Evolutionary conservation across 2,329 filamentous ascomycete genomes (phyloP).

Genomic region (Colletotrichum theobromicola): DNA sequence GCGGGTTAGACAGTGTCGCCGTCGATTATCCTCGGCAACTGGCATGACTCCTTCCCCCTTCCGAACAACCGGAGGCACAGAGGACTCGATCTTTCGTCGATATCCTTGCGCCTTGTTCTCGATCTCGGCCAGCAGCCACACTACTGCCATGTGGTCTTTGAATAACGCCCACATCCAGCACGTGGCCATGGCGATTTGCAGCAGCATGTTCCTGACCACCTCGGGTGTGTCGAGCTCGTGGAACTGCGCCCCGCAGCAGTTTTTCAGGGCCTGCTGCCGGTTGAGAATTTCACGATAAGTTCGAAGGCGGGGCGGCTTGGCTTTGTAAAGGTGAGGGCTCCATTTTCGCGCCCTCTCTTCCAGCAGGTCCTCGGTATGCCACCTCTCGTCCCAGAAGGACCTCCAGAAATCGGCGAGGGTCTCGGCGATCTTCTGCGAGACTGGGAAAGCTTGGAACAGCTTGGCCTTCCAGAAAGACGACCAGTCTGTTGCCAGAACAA

Average conservation of each 20-base stretch:
- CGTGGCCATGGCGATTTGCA: conserved; percentile 6
- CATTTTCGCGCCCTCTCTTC: neutral
- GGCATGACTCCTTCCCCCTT: conserved; percentile 6
- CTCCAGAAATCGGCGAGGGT: neutral
- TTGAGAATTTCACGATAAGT: conserved; percentile 22
- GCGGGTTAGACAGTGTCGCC: neutral
- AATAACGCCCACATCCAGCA: conserved; percentile 10
- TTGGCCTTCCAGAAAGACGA: neutral
- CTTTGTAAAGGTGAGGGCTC: neutral
- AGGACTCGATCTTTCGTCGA: neutral
- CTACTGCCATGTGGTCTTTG: neutral
- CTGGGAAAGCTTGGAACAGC: neutral
- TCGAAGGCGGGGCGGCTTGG: conserved; percentile 3
- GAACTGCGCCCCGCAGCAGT: conserved; percentile 7
- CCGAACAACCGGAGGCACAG: neutral
- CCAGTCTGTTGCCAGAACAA: conserved; percentile 2
- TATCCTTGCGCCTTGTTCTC: neutral
- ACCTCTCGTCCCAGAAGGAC: conserved; percentile 3
- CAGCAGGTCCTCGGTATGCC: conserved; percentile 1
- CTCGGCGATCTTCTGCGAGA: neutral
- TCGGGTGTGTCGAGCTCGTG: neutral
- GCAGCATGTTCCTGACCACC: conserved; percentile 2
- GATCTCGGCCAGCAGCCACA: neutral
- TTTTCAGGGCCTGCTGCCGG: conserved; percentile 17
- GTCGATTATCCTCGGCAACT: neutral